phyloP scores from a whole-genome alignment of 805 yeast species.

The Saturnispora mendoncae region DNA sequence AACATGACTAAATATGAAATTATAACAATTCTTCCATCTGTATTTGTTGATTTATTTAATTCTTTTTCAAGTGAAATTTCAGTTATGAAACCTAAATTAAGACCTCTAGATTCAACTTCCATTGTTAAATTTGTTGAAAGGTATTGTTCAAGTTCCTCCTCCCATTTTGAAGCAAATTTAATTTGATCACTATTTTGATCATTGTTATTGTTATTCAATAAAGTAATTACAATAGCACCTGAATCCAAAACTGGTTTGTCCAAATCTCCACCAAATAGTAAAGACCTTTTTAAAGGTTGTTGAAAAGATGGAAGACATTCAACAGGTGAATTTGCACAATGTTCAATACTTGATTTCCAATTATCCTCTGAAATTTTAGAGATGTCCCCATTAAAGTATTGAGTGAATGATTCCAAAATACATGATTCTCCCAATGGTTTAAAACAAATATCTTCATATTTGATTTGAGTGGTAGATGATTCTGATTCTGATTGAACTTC shows the following conservation, averaged over 20 bases:
- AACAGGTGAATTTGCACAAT: conserved; percentile 76
- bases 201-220: conserved; percentile 51
- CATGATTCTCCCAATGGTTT: conserved; percentile 76
- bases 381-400: conserved; percentile 68
- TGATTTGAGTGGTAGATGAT: no score
- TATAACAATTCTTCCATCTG: conserved; percentile 62
- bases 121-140: conserved; percentile 32
- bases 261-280: conserved; percentile 56
- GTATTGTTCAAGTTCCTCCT: conserved; percentile 51
- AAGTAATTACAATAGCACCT: conserved; percentile 67
- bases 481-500: no score
- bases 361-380: conserved; percentile 34
- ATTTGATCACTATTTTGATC: conserved; percentile 35
- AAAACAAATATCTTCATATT: conserved; percentile 65
- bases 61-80: conserved; percentile 82
- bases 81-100: conserved; percentile 66
- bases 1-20: conserved; percentile 83
- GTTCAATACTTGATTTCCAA: conserved; percentile 48
- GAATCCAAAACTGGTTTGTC: conserved; percentile 43
- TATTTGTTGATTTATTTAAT: conserved; percentile 68
- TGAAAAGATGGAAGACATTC: conserved; percentile 84
- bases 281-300: conserved; percentile 70
- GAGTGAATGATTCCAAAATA: conserved; percentile 80
- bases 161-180: conserved; percentile 51
- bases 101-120: conserved; percentile 43